Evolutionary conservation across 306 rosid species (phyloP).

Genomic region (Acacia melanoxylon): DNA sequence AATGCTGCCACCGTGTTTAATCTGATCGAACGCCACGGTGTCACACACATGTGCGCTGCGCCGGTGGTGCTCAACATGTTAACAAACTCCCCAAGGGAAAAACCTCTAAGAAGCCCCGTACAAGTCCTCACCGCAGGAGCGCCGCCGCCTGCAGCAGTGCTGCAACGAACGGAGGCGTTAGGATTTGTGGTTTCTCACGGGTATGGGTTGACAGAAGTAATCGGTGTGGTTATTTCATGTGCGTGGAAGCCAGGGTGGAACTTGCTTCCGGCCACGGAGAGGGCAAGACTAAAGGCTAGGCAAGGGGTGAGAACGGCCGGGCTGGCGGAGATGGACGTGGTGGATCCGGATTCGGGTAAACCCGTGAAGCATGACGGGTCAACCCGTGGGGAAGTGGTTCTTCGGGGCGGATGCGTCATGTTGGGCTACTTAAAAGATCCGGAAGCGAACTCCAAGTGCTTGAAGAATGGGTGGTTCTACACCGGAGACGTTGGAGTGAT

Average conservation of each 20-base stretch:
- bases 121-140: constrained; percentile 63
- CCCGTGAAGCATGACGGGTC: constrained; percentile 55
- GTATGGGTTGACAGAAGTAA: constrained; percentile 63
- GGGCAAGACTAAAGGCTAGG: constrained; percentile 63
- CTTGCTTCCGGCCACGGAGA: constrained; percentile 49
- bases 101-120: constrained; percentile 41
- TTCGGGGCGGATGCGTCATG: constrained; percentile 56
- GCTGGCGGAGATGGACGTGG: constrained; percentile 51
- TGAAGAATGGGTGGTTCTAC: constrained; percentile 45
- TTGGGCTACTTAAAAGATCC: constrained; percentile 68
- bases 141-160: constrained; percentile 61
- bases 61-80: background rate
- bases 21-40: constrained; percentile 24
- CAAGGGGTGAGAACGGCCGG: constrained; percentile 63
- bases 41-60: background rate
- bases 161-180: constrained; percentile 46
- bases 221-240: constrained; percentile 51
- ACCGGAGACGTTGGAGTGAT: background rate
- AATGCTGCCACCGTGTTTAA: constrained; percentile 32
- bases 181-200: constrained; percentile 63
- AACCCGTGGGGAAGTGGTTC: constrained; percentile 50
- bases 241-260: constrained; percentile 73
- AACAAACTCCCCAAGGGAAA: constrained; percentile 11
- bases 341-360: constrained; percentile 31
- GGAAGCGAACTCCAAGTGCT: constrained; percentile 3